phyloP scores from a whole-genome alignment of 2,329 filamentous ascomycete species.

The Xylariaceae sp. region DNA sequence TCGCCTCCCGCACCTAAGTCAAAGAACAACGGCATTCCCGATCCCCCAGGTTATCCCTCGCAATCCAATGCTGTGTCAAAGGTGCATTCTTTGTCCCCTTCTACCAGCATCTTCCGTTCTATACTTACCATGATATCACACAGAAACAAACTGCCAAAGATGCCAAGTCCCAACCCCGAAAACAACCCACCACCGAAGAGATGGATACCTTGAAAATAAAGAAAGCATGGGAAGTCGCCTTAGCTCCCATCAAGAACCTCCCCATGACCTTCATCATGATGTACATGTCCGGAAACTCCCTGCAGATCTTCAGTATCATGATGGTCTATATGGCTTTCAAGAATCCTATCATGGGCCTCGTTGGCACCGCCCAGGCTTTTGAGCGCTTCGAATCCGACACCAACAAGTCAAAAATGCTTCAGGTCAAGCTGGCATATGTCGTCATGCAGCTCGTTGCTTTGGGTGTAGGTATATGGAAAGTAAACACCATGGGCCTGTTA shows the following conservation, averaged over 20 bases:
- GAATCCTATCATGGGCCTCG: slow-evolving; percentile 80
- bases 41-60: slow-evolving; percentile 78
- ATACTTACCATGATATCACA: neutral
- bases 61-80: slow-evolving; percentile 51
- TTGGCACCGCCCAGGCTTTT: slow-evolving; percentile 83
- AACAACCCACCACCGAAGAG: slow-evolving; percentile 71
- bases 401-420: slow-evolving; percentile 68
- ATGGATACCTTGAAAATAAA: slow-evolving; percentile 96
- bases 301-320: slow-evolving; percentile 99
- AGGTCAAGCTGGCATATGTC: slow-evolving; percentile 85
- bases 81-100: slow-evolving; percentile 36
- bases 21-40: slow-evolving; percentile 66
- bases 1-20: slow-evolving; percentile 62
- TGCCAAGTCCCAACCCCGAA: slow-evolving; percentile 49
- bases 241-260: slow-evolving; percentile 87
- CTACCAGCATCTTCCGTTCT: slow-evolving; percentile 1
- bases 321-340: slow-evolving; percentile 99
- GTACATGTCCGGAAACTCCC: slow-evolving; percentile 99
- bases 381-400: slow-evolving; percentile 81
- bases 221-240: slow-evolving; percentile 96
- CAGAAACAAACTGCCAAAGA: slow-evolving; percentile 51
- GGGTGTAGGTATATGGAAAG: slow-evolving; percentile 88
- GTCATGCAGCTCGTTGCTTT: slow-evolving; percentile 81
- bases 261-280: slow-evolving; percentile 99
- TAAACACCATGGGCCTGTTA: slow-evolving; percentile 92